These are phyloP conservation scores for Cucumis cinereus DNA, from an alignment of 306 rosid genomes.

Conservation along the genomic window DNA sequence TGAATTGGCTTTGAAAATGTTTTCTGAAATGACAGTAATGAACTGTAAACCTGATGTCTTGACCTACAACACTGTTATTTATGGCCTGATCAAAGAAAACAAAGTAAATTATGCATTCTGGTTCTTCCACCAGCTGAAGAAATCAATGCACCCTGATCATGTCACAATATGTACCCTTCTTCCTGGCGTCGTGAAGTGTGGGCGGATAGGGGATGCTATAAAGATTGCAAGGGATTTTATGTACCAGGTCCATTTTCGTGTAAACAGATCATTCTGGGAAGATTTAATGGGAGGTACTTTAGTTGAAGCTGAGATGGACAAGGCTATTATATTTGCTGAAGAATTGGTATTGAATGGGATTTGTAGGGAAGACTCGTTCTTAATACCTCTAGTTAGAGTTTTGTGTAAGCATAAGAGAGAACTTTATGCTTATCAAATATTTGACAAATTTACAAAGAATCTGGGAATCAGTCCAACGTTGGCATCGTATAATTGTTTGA, in stretches of 20 bases:
- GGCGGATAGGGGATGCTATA: conserved; percentile 49
- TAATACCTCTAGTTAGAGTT: conserved; percentile 50
- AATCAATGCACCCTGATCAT: conserved; percentile 63
- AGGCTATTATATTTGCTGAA: conserved; percentile 56
- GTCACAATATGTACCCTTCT: conserved; percentile 82
- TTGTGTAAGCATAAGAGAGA: conserved; percentile 47
- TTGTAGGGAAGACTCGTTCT: conserved; percentile 50
- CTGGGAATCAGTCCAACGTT: conserved; percentile 51
- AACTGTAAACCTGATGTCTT: conserved; percentile 69
- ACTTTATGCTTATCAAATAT: conserved; percentile 54
- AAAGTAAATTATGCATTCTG: conserved; percentile 61
- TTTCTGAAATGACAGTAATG: conserved; percentile 54
- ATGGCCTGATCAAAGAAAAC: conserved; percentile 60
- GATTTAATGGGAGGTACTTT: conserved; percentile 68
- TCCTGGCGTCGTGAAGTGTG: conserved; percentile 56
- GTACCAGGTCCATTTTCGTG: conserved; percentile 23
- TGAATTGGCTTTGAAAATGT: conserved; percentile 56
- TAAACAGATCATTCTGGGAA: conserved; percentile 50
- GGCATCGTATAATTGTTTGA: conserved; percentile 65
- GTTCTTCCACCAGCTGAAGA: conserved; percentile 95
- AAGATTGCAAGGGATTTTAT: conserved; percentile 43
- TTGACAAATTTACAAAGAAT: conserved; percentile 47
- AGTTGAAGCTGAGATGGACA: conserved; percentile 45
- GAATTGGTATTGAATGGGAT: conserved; percentile 32
- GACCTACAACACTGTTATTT: conserved; percentile 73